A percentile compares a stretch with the other conserved stretches of the same genome.
Evolutionary conservation across 2,329 filamentous ascomycete species (phyloP).

Genomic region (Akanthomyces muscarius): DNA sequence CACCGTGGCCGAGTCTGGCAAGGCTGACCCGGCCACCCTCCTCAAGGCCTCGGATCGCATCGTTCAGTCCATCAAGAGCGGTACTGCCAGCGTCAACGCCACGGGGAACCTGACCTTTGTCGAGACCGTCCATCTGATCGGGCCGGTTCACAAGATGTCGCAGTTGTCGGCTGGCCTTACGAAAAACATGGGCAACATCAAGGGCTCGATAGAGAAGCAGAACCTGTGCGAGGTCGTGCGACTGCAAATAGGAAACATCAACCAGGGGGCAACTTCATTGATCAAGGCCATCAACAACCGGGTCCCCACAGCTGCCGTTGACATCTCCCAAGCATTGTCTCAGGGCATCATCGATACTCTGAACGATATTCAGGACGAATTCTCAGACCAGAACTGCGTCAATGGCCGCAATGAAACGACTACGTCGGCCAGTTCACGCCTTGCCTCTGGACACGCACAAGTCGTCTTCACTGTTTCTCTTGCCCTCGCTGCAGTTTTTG

Average conservation of each 20-base stretch:
- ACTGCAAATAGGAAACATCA: constrained; percentile 13
- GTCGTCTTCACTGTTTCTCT: not conserved
- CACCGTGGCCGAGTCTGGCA: not conserved
- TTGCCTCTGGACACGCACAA: not conserved
- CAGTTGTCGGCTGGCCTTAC: not conserved
- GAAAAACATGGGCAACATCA: constrained; percentile 15
- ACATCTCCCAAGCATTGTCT: constrained; percentile 7
- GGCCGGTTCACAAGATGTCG: constrained; percentile 10
- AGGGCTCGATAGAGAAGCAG: constrained; percentile 24
- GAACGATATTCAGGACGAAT: not conserved
- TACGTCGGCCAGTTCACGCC: not conserved
- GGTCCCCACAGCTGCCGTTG: not conserved
- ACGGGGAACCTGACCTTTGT: constrained; percentile 2
- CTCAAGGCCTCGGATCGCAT: constrained; percentile 4
- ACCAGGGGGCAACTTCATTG: not conserved
- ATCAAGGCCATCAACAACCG: constrained; percentile 1
- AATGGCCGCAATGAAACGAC: constrained; percentile 1
- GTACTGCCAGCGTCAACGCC: not conserved
- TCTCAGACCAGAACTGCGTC: constrained; percentile 7
- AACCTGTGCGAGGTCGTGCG: constrained; percentile 24
- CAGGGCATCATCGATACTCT: constrained; percentile 11
- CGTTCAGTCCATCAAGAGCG: not conserved
- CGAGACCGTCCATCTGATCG: constrained; percentile 12
- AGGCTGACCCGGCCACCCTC: constrained; percentile 7
- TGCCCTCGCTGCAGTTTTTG: not conserved